phyloP scores from a whole-genome alignment of 2,329 filamentous ascomycete genomes.

The Scolecobasidium constrictum region DNA sequence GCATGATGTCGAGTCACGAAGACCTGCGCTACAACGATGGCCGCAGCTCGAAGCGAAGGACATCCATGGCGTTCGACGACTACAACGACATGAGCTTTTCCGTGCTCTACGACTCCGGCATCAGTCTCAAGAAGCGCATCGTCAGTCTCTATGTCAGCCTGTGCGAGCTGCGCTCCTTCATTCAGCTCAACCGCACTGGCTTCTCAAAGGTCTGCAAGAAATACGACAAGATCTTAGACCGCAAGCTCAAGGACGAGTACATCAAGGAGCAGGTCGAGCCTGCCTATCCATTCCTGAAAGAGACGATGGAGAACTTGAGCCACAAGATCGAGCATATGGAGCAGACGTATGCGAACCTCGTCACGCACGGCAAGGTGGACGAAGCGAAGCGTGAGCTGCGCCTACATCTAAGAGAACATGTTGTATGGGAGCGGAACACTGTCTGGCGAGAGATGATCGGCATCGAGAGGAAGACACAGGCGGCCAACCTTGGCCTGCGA shows the following conservation, averaged over 20 bases:
- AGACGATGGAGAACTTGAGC: conserved; percentile 60
- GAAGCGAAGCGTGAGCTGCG: conserved; percentile 76
- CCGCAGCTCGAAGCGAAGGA: conserved; percentile 45
- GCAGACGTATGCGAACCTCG: conserved; percentile 65
- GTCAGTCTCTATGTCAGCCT: conserved; percentile 81
- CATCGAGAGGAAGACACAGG: conserved; percentile 89
- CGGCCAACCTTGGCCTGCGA: conserved; percentile 72
- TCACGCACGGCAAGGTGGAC: conserved; percentile 68
- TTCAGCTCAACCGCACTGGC: conserved; percentile 91
- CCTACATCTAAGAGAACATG: conserved; percentile 86
- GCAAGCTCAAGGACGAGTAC: conserved; percentile 66
- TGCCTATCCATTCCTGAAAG: conserved; percentile 69
- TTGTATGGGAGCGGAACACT: conserved; percentile 97
- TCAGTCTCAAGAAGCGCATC: conserved; percentile 87
- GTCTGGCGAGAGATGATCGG: conserved; percentile 99
- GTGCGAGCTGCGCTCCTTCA: conserved; percentile 91
- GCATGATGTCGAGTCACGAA: conserved; percentile 19
- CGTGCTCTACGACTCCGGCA: conserved; percentile 56
- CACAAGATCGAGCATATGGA: conserved; percentile 67
- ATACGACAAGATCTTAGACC: conserved; percentile 91
- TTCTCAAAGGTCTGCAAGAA: conserved; percentile 97
- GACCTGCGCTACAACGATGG: conserved; percentile 51
- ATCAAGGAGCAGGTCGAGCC: conserved; percentile 62
- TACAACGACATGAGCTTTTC: conserved; percentile 67
- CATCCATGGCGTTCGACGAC: conserved; percentile 62